Conservation (phyloP, 2,329 filamentous ascomycete species). For the Monosporascus sp. region DNA sequence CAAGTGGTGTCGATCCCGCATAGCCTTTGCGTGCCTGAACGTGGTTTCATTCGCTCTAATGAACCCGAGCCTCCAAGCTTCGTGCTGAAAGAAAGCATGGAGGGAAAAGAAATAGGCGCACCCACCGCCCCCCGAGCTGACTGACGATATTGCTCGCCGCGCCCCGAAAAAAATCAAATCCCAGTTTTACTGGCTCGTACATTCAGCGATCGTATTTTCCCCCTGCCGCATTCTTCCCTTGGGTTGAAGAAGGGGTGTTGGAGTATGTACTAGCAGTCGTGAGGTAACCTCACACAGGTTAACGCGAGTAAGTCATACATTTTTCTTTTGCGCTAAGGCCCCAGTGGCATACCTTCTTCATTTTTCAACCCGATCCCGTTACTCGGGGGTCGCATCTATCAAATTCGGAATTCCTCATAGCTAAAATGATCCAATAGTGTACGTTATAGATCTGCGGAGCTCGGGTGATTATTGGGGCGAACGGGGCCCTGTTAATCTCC, state of each 20-base stretch:
- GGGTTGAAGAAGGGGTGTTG: background rate
- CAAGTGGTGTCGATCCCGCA: background rate
- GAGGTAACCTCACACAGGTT: too few species aligned
- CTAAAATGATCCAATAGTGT: background rate
- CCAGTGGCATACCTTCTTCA: background rate
- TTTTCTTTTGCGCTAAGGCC: background rate
- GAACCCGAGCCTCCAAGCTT: background rate
- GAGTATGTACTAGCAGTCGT: too few species aligned
- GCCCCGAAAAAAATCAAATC: too few species aligned
- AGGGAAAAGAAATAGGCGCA: too few species aligned
- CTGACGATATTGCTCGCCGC: too few species aligned
- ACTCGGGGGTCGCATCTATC: background rate
- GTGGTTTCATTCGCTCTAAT: background rate
- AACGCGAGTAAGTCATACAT: background rate
- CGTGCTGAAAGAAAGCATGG: too few species aligned
- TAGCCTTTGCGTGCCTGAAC: background rate
- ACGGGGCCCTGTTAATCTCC: background rate
- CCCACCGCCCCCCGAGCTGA: too few species aligned
- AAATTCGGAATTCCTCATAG: background rate
- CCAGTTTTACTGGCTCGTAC: too few species aligned
- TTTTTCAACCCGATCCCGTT: background rate
- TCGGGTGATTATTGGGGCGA: background rate
- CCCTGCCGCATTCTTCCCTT: background rate
- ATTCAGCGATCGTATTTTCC: too few species aligned
- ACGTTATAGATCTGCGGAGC: background rate